phyloP scores from a whole-genome alignment of 345 rosid genomes.

The Eucalyptus polyanthemos region DNA sequence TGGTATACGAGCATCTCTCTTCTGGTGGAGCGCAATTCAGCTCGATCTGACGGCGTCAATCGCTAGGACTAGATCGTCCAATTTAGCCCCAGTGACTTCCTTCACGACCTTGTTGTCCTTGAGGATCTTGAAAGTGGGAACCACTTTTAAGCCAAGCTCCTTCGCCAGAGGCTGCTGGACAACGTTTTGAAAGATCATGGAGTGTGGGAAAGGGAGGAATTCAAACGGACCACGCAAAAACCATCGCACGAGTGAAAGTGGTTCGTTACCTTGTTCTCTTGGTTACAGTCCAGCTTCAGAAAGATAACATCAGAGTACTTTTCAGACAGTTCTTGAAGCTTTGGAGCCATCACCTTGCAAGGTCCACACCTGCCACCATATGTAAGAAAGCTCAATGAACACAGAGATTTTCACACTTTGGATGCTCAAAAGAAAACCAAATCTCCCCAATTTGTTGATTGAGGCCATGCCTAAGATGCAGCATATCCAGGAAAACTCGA shows the following conservation, averaged over 20 bases:
- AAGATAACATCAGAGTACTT: constrained; percentile 72
- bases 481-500: background rate
- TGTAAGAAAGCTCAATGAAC: background rate
- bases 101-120: constrained; percentile 54
- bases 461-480: constrained; percentile 10
- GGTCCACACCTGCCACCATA: constrained; percentile 47
- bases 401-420: background rate
- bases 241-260: background rate
- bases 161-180: constrained; percentile 61
- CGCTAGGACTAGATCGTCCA: constrained; percentile 52
- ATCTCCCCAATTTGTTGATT: background rate
- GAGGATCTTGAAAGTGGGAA: constrained; percentile 88
- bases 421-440: background rate
- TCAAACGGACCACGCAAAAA: background rate
- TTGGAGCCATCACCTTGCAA: constrained; percentile 88
- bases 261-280: constrained; percentile 54
- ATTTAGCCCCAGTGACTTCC: constrained; percentile 81
- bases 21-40: constrained; percentile 1
- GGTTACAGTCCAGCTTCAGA: constrained; percentile 90
- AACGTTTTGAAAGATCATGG: background rate
- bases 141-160: constrained; percentile 83
- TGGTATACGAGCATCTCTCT: background rate
- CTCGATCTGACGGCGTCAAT: constrained; percentile 57
- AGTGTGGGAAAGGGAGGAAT: background rate
- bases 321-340: constrained; percentile 49